Base-by-base conservation (phyloP, 1,139 yeast genomes). In the Tardiomyces digboiensis region DNA sequence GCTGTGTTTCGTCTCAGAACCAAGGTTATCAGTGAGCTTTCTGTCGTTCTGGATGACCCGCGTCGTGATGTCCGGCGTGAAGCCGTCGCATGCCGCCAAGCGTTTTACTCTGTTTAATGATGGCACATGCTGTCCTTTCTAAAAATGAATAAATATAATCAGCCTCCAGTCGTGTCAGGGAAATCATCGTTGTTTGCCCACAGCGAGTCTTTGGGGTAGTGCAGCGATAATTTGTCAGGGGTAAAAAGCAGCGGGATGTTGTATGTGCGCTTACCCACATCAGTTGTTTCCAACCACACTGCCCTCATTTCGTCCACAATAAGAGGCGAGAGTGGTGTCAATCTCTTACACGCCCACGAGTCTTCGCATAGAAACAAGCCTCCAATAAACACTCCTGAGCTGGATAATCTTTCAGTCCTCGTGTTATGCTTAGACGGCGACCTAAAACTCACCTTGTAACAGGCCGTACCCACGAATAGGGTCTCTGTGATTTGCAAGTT, bases 31-130 rank as follows among this genome's bases (percentile, higher is more conserved):
- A 62, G 56, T 21, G 71, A 69, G 8, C 65, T 86, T 43, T 68
- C 66, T 2, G 57, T 56, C 1, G 80, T 75, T 1, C 67, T 91
- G 51, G 95, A 85, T 52, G 97, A 91, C 59, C 75, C 72, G 44
- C 81, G 73, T 57, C 75, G 98, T 60, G 65, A 62, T 5, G 86
- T 91, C 2, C 75, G 98, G 55, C 81, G 78, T 58, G 73, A 77
- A 44, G 82, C 89, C 7, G 80, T 83, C 44, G 86, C 82, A 53
- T 78, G 91, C 43, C 76, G 96, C 57, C 97, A 91, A 59, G 67
- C 72, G 2, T 80, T 77, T 52, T 84, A 67, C 60, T 93, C 83
- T 52, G 54, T 75, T 46, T 68, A 67, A 7, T 36, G 43, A 16
- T 23, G 42, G 3, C 43, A 43, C 18, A n/a, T n/a, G n/a, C n/a